Evolutionary conservation across 2,329 filamentous ascomycete species (phyloP).

Genomic region (Didymella pomorum): DNA sequence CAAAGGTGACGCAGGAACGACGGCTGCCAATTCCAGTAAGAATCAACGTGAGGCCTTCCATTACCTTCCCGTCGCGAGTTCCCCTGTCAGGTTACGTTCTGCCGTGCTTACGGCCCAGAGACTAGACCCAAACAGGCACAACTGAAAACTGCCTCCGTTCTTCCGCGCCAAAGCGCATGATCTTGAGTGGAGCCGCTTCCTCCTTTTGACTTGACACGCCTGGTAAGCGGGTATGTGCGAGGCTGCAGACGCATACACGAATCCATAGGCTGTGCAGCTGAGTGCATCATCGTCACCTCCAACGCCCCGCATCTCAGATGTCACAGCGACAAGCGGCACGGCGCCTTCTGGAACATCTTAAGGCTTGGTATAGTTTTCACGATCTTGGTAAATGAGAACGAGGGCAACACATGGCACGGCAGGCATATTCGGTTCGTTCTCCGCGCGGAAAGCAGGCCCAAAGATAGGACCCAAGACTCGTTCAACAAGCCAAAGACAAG

Average conservation of each 20-base stretch:
- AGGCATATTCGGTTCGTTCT: constrained; percentile 1
- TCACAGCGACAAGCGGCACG: constrained; percentile 2
- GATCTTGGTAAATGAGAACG: background rate
- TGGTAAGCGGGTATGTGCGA: background rate
- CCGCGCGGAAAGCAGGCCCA: constrained; percentile 3
- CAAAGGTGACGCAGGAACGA: constrained; percentile 17
- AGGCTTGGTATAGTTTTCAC: background rate
- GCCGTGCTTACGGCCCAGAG: constrained; percentile 12
- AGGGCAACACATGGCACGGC: constrained; percentile 12
- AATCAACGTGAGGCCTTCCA: constrained; percentile 6
- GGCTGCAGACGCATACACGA: constrained; percentile 1
- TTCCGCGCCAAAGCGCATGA: constrained; percentile 1
- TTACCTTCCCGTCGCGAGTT: constrained; percentile 11
- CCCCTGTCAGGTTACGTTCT: constrained; percentile 8
- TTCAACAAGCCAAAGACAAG: constrained; percentile 1
- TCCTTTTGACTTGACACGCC: background rate
- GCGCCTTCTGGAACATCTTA: background rate
- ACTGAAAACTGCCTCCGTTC: background rate
- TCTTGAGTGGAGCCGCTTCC: constrained; percentile 1
- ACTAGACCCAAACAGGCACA: constrained; percentile 1
- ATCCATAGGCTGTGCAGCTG: background rate
- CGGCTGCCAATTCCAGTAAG: constrained; percentile 4
- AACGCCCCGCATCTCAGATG: background rate
- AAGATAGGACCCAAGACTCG: constrained; percentile 1
- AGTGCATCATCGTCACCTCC: background rate